Evolutionary conservation across 352 stramenopile species (phyloP), one percentile per base, ranked within the genome.

Genomic region (Globisporangium iwayamae): DNA sequence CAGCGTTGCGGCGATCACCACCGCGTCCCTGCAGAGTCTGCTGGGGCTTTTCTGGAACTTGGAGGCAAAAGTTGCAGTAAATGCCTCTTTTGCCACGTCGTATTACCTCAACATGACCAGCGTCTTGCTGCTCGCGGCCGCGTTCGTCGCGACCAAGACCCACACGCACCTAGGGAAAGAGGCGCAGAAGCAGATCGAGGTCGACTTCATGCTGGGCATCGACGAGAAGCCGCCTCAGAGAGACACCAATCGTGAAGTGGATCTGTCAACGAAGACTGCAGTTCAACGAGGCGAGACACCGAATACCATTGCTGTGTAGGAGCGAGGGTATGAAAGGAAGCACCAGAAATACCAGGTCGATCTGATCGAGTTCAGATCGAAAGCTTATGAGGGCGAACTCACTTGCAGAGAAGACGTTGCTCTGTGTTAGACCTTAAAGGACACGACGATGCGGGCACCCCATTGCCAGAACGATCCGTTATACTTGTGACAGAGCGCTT

Each of bases 31-130:
- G 20, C 70, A 89, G 45, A 47, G 65, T 7, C 47, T 73, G 4
- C 32, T 89, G 20, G 64, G 72, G 2, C 56, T 70, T n/a, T 54
- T 84, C 18, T 87, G 80, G 78, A 65, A 67, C 36, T 52, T 76
- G 11, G 69, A 86, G 56, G 78, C 74, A 0, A 71, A 65, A 18
- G 57, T 69, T n/a, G 64, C 63, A 6, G 51, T 69, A 38, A 28
- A 57, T 6, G 72, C 77, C 20, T 36, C 65, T 53, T 81, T 83
- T 28, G 78, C 71, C 0, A 80, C 66, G 16, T 79, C 74, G 0
- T 87, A 86, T 22, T 86, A 89, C 30, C 70, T 89, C 16, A 69
- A 67, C n/a, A 59, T 73, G 30, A 51, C 70, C 22, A 78, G 75
- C 56, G 63, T 78, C 30, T 10, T 67, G 14, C 58, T 74, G 6